Conservation (phyloP, 2,329 filamentous ascomycete species). For the Fusarium succisae region DNA sequence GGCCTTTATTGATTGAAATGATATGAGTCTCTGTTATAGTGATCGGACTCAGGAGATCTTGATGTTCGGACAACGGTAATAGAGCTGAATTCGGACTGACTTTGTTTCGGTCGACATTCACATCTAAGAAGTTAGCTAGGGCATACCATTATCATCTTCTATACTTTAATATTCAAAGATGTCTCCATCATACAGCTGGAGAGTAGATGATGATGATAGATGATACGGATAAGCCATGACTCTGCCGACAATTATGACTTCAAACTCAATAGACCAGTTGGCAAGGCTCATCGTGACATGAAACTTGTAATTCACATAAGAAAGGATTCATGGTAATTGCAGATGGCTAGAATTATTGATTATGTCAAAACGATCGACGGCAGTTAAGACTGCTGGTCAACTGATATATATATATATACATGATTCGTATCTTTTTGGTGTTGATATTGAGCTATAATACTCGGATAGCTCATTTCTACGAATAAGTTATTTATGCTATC, state of each 20-base stretch:
- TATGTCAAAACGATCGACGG: rapidly evolving
- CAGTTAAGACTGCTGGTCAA: not conserved
- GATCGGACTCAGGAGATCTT: not conserved
- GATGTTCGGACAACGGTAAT: too few relatives aligned
- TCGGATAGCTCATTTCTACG: not conserved
- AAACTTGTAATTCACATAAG: too few relatives aligned
- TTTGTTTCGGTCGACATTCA: not conserved
- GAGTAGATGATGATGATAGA: too few relatives aligned
- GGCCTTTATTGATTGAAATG: too few relatives aligned
- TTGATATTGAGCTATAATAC: not conserved
- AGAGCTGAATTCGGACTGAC: not conserved
- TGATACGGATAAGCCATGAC: not conserved
- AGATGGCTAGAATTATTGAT: rapidly evolving
- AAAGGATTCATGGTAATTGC: rapidly evolving
- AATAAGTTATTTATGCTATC: not conserved
- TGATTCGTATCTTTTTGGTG: not conserved
- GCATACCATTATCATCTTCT: too few relatives aligned
- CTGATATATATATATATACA: too few relatives aligned
- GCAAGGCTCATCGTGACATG: not conserved
- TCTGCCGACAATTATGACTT: too few relatives aligned
- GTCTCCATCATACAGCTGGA: not conserved
- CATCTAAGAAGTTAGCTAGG: not conserved
- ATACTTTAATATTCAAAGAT: too few relatives aligned
- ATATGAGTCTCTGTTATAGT: not conserved
- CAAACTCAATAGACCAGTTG: not conserved